Conservation (phyloP, 148 eudicot species). For the Diospyros lotus region DNA sequence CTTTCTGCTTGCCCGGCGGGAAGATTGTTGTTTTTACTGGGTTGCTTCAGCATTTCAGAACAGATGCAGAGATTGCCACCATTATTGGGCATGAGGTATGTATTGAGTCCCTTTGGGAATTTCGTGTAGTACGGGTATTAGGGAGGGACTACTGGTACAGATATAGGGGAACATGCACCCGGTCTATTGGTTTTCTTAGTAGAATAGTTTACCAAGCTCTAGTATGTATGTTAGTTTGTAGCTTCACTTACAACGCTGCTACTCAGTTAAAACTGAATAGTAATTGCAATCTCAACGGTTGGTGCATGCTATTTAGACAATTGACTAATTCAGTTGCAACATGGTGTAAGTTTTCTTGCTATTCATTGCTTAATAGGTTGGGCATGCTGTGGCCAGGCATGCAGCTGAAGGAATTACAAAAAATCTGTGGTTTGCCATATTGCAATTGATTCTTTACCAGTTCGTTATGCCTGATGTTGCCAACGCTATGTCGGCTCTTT, state of each 20-base stretch:
- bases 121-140: no score
- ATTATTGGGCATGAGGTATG: conserved; percentile 78
- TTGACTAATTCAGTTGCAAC: neutral
- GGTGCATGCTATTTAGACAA: neutral
- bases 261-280: no score
- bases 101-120: neutral
- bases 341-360: conserved; percentile 8
- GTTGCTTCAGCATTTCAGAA: conserved; percentile 45
- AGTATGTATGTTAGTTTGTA: no score
- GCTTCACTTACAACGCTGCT: no score
- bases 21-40: conserved; percentile 87
- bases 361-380: conserved; percentile 41
- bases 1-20: conserved; percentile 81
- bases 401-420: conserved; percentile 59
- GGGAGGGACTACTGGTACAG: no score
- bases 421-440: conserved; percentile 54
- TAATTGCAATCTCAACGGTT: no score
- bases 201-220: no score
- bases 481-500: conserved; percentile 53
- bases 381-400: conserved; percentile 77
- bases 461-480: conserved; percentile 62
- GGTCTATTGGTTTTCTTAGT: no score
- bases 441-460: conserved; percentile 56
- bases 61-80: conserved; percentile 75
- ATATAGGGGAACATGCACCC: no score